phyloP scores from a whole-genome alignment of 345 rosid species.

The Salix dunnii region DNA sequence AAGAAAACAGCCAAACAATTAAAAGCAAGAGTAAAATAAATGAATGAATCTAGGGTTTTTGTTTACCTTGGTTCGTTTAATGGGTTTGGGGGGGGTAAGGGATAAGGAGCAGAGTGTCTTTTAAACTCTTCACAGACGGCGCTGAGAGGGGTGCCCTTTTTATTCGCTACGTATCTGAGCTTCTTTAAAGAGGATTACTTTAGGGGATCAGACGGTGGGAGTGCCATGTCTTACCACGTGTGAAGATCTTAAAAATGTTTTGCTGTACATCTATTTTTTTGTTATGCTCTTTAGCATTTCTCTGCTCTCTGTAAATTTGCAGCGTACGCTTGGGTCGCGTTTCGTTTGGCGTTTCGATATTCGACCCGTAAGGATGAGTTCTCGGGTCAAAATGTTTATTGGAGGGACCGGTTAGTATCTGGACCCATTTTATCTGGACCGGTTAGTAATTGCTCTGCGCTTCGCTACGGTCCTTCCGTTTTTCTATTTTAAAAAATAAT shows the following conservation, averaged over 20 bases:
- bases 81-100: not conserved
- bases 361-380: no score
- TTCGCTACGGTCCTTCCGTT: no score
- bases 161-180: not conserved
- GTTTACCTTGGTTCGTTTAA: not conserved
- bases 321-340: accelerated
- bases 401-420: no score
- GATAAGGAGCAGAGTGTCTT: not conserved
- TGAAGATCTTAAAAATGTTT: not conserved
- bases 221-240: not conserved
- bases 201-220: not conserved
- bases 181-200: not conserved
- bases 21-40: not conserved
- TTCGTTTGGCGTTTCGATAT: not conserved
- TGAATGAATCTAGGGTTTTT: not conserved
- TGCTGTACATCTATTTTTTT: not conserved
- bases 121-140: not conserved
- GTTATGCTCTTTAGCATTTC: not conserved
- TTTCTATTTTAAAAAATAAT: no score
- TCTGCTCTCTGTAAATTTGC: not conserved
- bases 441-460: no score
- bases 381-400: no score
- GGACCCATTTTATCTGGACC: no score
- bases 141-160: not conserved
- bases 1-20: not conserved